Evolutionary conservation across 441 rosid genomes (phyloP), one percentile per base, ranked within the genome.

Genomic region (Geranium incanum): DNA sequence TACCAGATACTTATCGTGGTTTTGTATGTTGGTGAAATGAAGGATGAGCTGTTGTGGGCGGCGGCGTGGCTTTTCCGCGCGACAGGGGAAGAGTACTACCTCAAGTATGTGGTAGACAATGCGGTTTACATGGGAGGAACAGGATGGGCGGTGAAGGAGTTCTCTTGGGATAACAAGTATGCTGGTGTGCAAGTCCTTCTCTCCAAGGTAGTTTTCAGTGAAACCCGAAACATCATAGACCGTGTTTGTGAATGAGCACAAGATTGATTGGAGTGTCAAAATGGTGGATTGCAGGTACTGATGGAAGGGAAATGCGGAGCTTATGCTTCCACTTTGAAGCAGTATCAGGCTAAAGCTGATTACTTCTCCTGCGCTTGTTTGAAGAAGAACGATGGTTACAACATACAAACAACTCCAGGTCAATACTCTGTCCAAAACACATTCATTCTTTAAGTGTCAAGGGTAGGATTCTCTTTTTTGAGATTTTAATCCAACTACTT

Each of bases 121-220:
- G 87, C 86, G 1, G 87, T 67, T n/a, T 79, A 80, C 77, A 80
- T 88, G 90, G 93, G 93, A 0, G 89, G 93, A 78, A 86, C 84
- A 12, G 84, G 89, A 15, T 86, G 89, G 88, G 87, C 88, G 11
- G 78, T 85, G 70, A 84, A 82, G 68, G 90, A 88, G 23, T 86
- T 88, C 81, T 86, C 88, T n/a, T 88, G 90, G 93, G 90, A 88
- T 84, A 88, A 80, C 85, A 88, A 88, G 64, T 86, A 86, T 43
- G 93, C 87, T 0, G 93, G 90, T 64, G 84, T 86, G 37, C 93
- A 88, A 77, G 73, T 85, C 84, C 90, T 88, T 65, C 82, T 88
- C 28, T 72, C 81, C 60, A 85, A 86, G 90, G 87, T 88, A 78
- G 15, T 41, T 18, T 43, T 38, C 41, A 6, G 41, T 4, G 6